Evolutionary conservation across 306 rosid genomes (phyloP), one percentile per base, ranked within the genome.

Genomic region (Macrotyloma uniflorum): DNA sequence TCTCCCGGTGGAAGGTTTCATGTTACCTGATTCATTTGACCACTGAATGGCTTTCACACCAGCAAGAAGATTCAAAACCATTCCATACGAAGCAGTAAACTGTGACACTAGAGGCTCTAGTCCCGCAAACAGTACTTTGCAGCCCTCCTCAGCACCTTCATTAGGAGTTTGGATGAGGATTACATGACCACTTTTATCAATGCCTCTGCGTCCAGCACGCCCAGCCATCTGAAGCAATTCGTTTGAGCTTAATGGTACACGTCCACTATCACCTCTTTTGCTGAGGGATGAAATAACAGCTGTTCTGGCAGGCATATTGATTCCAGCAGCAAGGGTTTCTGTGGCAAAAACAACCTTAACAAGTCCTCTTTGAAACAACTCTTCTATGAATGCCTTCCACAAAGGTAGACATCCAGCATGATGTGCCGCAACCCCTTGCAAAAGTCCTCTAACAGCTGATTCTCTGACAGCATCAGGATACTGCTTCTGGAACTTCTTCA

Each of bases 151-250:
- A 82, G 98, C 98, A 18, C 98, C 98, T 82, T 92, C 97, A 42
- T 83, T 82, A 61, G 98, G 93, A 68, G 90, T 88, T 75, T 95
- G 98, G 77, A 92, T 67, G 77, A 95, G 88, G 81, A 95, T 96
- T 45, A 91, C 98, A 80, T 92, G 96, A 80, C 98, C 98, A 68
- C 74, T 79, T 67, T 89, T 77, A 85, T 95, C 97, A 82, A 76
- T 95, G 83, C 98, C 97, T 81, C 98, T 87, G 68, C 98, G 97
- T 30, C 98, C 98, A 83, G 98, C 98, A 76, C 97, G 98, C 76
- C 97, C 98, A 49, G 98, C 98, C 98, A 95, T 95, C 82, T 95
- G 98, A 80, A 95, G 94, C 80, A 95, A 87, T 81, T 95, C 98
- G 54, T 95, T 95, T 79, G 98, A 73, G 80, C 85, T 86, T 84